phyloP scores from a whole-genome alignment of 2,329 filamentous ascomycete genomes.

The Madurella mycetomatis region DNA sequence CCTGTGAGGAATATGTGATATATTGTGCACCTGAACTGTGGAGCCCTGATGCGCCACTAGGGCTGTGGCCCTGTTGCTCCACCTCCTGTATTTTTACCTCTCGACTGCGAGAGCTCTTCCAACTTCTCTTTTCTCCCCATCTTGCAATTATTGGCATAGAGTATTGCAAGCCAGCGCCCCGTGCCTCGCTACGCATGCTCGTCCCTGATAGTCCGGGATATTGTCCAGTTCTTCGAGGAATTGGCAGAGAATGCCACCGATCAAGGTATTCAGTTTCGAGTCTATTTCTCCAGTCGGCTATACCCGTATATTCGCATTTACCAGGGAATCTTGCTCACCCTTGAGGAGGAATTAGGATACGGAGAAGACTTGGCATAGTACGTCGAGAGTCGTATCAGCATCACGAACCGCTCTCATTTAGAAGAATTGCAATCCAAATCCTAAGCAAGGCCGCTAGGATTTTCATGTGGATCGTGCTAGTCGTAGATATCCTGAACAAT shows the following conservation, averaged over 20 bases:
- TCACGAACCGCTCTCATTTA: conserved; percentile 9
- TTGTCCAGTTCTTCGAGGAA: conserved; percentile 40
- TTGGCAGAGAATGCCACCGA: conserved; percentile 29
- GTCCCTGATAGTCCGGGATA: conserved; percentile 38
- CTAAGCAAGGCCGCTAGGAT: conserved; percentile 32
- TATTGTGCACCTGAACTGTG: too few species aligned
- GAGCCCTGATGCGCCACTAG: too few species aligned
- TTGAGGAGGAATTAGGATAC: conserved; percentile 34
- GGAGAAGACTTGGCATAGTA: conserved; percentile 32
- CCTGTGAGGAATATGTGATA: too few species aligned
- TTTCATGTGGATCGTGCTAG: conserved; percentile 40
- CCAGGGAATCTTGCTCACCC: conserved; percentile 24
- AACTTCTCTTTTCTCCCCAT: too few species aligned
- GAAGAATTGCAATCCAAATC: conserved; percentile 26
- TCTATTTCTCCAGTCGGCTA: conserved; percentile 44
- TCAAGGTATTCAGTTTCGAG: conserved; percentile 20
- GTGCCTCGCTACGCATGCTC: too few species aligned
- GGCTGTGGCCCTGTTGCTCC: too few species aligned
- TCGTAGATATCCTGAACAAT: conserved; percentile 35
- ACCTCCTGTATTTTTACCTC: too few species aligned
- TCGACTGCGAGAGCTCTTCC: too few species aligned
- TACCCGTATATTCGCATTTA: conserved; percentile 39
- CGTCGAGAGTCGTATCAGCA: conserved; percentile 26
- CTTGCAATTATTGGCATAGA: too few species aligned
- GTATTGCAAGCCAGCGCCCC: too few species aligned